These are phyloP conservation scores for Echeveria elegans DNA, from an alignment of 164 flowering plant genomes.

Conservation along the genomic window DNA sequence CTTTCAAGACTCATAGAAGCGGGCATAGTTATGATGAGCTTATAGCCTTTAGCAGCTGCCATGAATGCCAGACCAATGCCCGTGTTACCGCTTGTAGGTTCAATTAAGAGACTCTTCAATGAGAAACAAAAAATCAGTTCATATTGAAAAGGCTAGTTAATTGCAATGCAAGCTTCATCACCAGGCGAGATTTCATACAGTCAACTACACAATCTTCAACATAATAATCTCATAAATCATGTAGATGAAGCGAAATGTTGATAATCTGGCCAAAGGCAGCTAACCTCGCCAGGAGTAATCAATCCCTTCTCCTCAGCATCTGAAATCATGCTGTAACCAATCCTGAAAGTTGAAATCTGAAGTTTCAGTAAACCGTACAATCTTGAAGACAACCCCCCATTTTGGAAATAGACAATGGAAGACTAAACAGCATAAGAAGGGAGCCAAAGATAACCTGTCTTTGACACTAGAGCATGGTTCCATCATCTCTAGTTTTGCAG, in stretches of 20 bases:
- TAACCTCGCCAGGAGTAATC: slow-evolving; percentile 73
- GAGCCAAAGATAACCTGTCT: background rate
- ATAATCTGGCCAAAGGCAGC: no score
- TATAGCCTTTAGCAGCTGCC: slow-evolving; percentile 73
- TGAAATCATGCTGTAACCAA: slow-evolving; percentile 79
- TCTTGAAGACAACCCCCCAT: no score
- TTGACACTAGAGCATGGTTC: background rate
- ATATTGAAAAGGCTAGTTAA: background rate
- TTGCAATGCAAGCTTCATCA: background rate
- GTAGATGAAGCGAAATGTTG: background rate
- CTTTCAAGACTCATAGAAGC: slow-evolving; percentile 72
- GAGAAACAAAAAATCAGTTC: background rate
- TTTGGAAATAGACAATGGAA: no score
- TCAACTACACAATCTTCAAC: background rate
- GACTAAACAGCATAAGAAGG: background rate
- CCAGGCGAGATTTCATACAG: background rate
- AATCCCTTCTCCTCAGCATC: slow-evolving; percentile 85
- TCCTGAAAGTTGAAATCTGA: slow-evolving; percentile 31
- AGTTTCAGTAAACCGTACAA: background rate
- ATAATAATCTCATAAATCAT: no score
- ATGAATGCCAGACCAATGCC: slow-evolving; percentile 66
- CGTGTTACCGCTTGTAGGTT: slow-evolving; percentile 78
- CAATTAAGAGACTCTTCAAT: slow-evolving; percentile 65
- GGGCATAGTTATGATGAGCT: slow-evolving; percentile 65
- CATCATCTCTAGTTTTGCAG: background rate